Conservation (phyloP, 306 rosid species). For the Betula pendula region DNA sequence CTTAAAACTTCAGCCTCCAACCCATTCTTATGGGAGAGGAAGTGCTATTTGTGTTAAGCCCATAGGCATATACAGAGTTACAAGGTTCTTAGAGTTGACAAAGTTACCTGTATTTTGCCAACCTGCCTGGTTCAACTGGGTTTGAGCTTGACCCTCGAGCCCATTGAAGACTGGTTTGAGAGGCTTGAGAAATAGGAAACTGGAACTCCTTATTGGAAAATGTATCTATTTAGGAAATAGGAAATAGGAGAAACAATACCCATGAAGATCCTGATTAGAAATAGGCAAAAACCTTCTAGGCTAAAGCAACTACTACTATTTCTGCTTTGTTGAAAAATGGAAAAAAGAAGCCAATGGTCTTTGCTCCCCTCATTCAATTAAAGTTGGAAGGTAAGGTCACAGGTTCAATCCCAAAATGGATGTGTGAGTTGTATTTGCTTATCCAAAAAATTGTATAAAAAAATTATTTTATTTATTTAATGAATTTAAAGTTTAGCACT, state of each 20-base stretch:
- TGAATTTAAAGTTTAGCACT: not conserved
- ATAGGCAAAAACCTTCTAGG: not conserved
- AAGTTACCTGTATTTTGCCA: not conserved
- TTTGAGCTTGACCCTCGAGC: not conserved
- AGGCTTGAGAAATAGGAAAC: not conserved
- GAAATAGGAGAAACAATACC: not conserved
- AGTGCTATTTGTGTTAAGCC: not conserved
- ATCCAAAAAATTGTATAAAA: not conserved
- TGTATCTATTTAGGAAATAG: not conserved
- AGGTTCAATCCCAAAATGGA: not conserved
- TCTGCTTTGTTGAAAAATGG: not conserved
- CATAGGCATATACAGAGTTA: not conserved
- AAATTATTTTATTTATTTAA: not conserved
- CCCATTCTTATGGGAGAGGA: not conserved
- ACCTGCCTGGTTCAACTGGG: not conserved
- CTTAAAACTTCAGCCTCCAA: not conserved
- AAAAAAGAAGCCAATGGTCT: not conserved
- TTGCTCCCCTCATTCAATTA: not conserved
- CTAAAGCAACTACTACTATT: not conserved
- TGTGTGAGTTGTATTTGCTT: not conserved
- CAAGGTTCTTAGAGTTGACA: not conserved
- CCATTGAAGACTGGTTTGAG: not conserved
- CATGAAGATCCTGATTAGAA: not conserved
- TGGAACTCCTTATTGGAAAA: not conserved
- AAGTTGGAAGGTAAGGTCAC: not conserved